A percentile compares a stretch with the other conserved stretches of the same genome.
Evolutionary conservation across 257 asterid species (phyloP).

Genomic region (Apocynum venetum): DNA sequence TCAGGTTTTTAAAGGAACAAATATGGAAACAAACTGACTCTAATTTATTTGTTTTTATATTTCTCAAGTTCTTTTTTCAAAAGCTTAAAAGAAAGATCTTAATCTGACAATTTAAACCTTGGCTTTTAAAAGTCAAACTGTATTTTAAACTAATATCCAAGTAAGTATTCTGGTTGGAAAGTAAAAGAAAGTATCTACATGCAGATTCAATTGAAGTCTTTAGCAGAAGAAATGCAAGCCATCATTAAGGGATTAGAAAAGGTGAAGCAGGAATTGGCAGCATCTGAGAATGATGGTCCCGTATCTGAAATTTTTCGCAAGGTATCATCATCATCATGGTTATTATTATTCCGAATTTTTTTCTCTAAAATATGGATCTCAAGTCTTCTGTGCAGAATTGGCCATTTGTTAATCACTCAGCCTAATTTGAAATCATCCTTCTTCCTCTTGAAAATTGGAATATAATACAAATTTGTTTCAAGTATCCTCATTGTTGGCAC

Average conservation of each 20-base stretch:
- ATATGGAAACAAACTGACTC: not conserved
- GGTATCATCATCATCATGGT: conserved; percentile 38
- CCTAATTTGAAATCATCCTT: not conserved
- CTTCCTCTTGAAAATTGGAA: not conserved
- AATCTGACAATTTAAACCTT: not conserved
- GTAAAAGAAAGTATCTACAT: conserved; percentile 13
- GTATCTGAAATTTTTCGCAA: conserved; percentile 82
- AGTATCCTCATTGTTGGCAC: not conserved
- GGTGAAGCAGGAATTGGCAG: conserved; percentile 81
- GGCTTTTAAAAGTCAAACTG: not conserved
- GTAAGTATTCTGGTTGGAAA: not conserved
- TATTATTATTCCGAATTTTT: conserved; percentile 18
- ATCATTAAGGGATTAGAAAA: conserved; percentile 91
- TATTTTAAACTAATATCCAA: not conserved
- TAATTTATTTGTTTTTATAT: not conserved
- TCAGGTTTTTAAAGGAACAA: not conserved
- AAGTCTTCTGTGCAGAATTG: not conserved
- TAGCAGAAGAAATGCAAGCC: conserved; percentile 99
- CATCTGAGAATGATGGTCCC: conserved; percentile 94
- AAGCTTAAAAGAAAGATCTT: not conserved
- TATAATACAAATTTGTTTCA: not conserved
- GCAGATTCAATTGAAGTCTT: conserved; percentile 93
- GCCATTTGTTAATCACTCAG: not conserved
- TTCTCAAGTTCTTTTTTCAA: not conserved
- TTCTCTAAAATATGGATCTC: not conserved